Base-by-base conservation (phyloP, 2,329 filamentous ascomycete genomes). In the Colletotrichum karsti region DNA sequence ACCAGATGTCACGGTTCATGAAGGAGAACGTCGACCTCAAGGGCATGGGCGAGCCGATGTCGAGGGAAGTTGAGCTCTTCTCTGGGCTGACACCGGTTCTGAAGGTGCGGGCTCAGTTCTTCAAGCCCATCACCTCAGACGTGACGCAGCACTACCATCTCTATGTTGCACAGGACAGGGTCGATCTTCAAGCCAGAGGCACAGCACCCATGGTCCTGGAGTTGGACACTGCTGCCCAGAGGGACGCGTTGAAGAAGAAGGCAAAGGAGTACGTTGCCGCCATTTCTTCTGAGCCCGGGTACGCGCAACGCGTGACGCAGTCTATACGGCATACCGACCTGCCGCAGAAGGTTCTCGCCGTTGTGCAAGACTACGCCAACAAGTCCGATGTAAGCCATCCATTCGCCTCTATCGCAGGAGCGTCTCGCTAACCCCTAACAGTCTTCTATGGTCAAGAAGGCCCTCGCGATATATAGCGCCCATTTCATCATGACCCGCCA, bases 401-500 rank as follows among this genome's bases (percentile, higher is more conserved):
- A 20, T 54, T 3, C 18, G 4, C 4, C 30, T 13, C 37, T 13
- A 18, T 15, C 8, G 10, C 7, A 20, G 10, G 37, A 18, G 28
- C 33, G 15, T 22, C 10, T 37, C 33, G 22, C 39, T 53, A 7
- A 54, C 20, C 20, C n/a, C 22, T 33, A 28, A 20, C 35, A 86
- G 77, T 83, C 83, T 1, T 67, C 79, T 9, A 85, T 89, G 73
- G 87, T 88, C 48, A 84, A 83, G 73, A 81, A 82, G 41, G 86
- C 87, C 1, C 79, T 89, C 20, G 81, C 81, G 39, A 84, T 89
- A 55, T 87, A 88, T 75, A 83, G 83, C 46, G 86, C 86, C 81
- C 85, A 89, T 73, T 89, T 87, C 74, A 79, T 88, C 69, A 83
- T 89, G 77, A 84, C 84, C 6, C 82, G 84, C 5, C 87, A 89